Conservation (phyloP, 108 stramenopile species). For the Discostella stelligeroides region DNA sequence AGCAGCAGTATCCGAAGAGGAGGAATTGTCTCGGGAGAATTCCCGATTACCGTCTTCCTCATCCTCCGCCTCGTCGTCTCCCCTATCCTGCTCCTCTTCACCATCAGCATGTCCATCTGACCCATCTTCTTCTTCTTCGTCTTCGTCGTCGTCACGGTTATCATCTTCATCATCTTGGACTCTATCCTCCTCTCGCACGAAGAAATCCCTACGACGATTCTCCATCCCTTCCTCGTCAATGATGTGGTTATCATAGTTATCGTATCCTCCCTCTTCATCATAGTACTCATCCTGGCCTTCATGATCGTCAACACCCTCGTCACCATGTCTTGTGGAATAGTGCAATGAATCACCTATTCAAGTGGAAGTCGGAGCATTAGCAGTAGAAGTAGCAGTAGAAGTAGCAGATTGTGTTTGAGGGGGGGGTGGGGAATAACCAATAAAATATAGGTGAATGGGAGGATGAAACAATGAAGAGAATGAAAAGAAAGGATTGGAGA, state of each 20-base stretch:
- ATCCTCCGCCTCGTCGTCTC: not conserved
- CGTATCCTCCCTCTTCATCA: constrained; percentile 3
- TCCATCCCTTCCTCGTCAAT: not conserved
- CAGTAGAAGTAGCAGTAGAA: not conserved
- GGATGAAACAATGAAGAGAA: too few relatives aligned
- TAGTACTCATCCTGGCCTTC: not conserved
- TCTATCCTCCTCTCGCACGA: not conserved
- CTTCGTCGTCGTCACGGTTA: constrained; percentile 1
- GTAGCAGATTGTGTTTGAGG: too few relatives aligned
- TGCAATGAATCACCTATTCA: not conserved
- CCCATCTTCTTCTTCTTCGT: not conserved
- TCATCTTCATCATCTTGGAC: not conserved
- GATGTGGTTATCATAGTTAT: not conserved
- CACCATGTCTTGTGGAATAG: too few relatives aligned
- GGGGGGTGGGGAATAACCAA: too few relatives aligned
- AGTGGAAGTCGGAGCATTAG: too few relatives aligned
- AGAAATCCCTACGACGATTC: too few relatives aligned
- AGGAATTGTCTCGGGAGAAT: not conserved
- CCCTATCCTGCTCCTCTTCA: not conserved
- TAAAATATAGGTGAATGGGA: too few relatives aligned
- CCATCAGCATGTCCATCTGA: not conserved
- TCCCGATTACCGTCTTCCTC: not conserved
- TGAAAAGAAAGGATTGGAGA: too few relatives aligned
- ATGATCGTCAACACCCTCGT: too few relatives aligned
- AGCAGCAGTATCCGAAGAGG: not conserved